phyloP scores from a whole-genome alignment of 495 filamentous ascomycete species.

The Lasiosphaeria miniovina region DNA sequence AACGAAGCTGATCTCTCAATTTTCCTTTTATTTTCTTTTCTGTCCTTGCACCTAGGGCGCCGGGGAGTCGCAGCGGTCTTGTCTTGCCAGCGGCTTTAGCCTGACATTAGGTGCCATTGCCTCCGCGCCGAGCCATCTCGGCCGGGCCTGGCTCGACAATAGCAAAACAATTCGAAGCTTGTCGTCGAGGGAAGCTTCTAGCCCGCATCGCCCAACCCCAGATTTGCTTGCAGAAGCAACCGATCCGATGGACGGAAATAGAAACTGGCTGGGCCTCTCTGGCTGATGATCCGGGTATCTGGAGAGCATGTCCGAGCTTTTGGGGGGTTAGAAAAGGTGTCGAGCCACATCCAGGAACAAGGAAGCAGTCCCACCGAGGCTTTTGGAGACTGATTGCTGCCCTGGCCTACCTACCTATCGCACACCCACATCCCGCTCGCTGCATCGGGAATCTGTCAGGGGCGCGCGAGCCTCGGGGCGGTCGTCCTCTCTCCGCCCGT shows the following conservation, averaged over 20 bases:
- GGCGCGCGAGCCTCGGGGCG: not conserved
- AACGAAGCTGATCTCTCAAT: not conserved
- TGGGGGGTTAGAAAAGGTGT: not conserved
- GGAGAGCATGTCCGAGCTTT: conserved; percentile 11
- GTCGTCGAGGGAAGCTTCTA: conserved; percentile 5
- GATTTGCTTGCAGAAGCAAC: not conserved
- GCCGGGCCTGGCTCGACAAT: not conserved
- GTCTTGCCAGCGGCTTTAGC: not conserved
- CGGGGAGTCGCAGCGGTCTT: no score
- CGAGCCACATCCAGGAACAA: conserved; percentile 19
- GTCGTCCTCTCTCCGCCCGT: not conserved
- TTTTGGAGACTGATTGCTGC: not conserved
- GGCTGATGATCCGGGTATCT: conserved; percentile 21
- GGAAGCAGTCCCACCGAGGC: conserved; percentile 11
- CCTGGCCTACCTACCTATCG: not conserved
- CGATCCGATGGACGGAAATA: conserved; percentile 14
- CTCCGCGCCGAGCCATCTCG: not conserved
- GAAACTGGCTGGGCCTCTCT: conserved; percentile 21
- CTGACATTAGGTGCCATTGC: conserved; percentile 8
- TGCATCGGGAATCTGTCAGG: conserved; percentile 11
- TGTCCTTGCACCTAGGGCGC: no score
- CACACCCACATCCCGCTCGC: conserved; percentile 4
- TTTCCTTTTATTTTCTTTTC: not conserved
- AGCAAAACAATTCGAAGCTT: not conserved
- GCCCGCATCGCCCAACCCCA: conserved; percentile 1